phyloP scores from a whole-genome alignment of 208 protist genomes.

The Angomonas deanei region DNA sequence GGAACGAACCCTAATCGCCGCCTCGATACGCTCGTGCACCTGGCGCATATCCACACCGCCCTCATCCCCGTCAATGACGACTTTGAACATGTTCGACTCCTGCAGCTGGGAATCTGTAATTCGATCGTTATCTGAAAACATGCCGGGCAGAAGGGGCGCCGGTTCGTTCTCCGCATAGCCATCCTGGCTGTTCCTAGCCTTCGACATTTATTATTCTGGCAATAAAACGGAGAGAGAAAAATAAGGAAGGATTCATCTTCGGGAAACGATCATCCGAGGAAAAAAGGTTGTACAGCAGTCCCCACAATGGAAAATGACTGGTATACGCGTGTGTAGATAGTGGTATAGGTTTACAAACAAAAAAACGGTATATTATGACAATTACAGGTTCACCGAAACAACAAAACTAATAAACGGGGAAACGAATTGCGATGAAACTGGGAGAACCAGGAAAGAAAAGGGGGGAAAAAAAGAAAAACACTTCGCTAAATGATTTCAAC shows the following conservation, averaged over 20 bases:
- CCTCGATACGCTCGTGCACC: slow-evolving; percentile 79
- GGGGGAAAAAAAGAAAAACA: neutral
- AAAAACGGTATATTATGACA: neutral
- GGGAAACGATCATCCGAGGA: neutral
- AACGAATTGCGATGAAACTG: neutral
- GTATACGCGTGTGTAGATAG: too few relatives aligned
- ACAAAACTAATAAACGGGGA: neutral
- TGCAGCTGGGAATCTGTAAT: slow-evolving; percentile 24
- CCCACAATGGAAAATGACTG: too few relatives aligned
- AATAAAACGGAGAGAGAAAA: too few relatives aligned
- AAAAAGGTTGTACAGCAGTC: too few relatives aligned
- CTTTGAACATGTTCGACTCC: slow-evolving; percentile 73
- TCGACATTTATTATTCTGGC: too few relatives aligned
- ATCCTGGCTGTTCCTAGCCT: too few relatives aligned
- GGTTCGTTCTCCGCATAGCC: too few relatives aligned
- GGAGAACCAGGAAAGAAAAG: neutral
- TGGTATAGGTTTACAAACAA: too few relatives aligned
- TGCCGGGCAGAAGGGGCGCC: too few relatives aligned
- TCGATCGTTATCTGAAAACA: too few relatives aligned
- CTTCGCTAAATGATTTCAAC: slow-evolving; percentile 2
- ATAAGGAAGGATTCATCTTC: neutral
- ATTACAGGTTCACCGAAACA: too few relatives aligned
- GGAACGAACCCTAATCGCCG: slow-evolving; percentile 54
- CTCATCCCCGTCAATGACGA: slow-evolving; percentile 88
- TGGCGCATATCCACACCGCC: slow-evolving; percentile 83